Evolutionary conservation across 2,329 filamentous ascomycete genomes (phyloP).

Genomic region (Penicillium sp.): DNA sequence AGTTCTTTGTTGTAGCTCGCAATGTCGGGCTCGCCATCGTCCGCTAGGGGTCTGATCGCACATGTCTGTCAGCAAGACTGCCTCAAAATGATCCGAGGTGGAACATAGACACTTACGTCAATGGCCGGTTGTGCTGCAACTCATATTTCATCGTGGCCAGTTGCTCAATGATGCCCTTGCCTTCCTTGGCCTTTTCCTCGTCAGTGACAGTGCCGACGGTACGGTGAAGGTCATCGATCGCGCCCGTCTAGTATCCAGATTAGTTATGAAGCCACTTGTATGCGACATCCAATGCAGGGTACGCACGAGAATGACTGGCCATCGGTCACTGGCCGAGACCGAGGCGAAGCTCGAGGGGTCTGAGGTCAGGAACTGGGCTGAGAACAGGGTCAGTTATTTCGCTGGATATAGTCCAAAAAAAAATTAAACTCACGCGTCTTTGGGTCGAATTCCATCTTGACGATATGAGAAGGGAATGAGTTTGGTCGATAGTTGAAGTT

Average conservation of each 20-base stretch:
- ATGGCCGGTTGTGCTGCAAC: conserved; percentile 80
- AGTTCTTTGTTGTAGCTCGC: conserved; percentile 85
- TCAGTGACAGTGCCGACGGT: conserved; percentile 55
- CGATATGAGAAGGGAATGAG: not conserved
- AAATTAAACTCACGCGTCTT: conserved; percentile 65
- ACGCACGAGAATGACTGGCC: conserved; percentile 87
- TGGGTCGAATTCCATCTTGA: conserved; percentile 72
- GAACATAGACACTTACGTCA: conserved; percentile 63
- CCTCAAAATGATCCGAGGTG: not conserved
- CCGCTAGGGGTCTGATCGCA: conserved; percentile 65
- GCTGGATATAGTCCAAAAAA: conserved; percentile 14
- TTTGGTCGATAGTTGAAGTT: no score
- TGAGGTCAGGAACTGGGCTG: conserved; percentile 76
- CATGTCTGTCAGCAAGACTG: conserved; percentile 1
- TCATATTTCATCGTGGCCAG: conserved; percentile 90
- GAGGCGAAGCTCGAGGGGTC: conserved; percentile 88
- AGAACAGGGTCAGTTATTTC: conserved; percentile 4
- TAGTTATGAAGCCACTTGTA: conserved; percentile 1
- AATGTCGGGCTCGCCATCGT: conserved; percentile 79
- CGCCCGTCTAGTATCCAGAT: conserved; percentile 68
- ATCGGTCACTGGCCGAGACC: conserved; percentile 81
- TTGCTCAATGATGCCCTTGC: conserved; percentile 81
- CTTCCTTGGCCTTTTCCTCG: conserved; percentile 69
- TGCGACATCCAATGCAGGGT: not conserved
- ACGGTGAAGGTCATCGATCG: conserved; percentile 92